Conservation (phyloP, 768 basidiomycete species). For the Dendrothele bispora region DNA sequence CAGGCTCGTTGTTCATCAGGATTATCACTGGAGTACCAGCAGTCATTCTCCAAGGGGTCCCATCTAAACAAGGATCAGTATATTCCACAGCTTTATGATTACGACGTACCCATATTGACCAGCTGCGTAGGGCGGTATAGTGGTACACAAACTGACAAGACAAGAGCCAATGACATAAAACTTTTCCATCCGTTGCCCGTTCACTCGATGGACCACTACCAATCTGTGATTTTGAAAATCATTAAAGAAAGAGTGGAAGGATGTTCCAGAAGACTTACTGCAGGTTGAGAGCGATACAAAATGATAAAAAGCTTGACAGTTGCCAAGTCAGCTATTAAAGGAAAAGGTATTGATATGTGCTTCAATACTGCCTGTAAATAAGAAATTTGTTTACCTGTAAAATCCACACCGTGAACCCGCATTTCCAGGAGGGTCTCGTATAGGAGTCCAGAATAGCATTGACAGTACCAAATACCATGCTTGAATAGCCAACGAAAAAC, state of each 20-base stretch:
- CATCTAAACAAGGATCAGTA: conserved; percentile 6
- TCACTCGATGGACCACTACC: neutral
- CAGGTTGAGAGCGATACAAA: conserved; percentile 1
- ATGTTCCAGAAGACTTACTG: conserved; percentile 2
- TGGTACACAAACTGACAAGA: neutral
- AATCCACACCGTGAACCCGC: neutral
- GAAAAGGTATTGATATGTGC: neutral
- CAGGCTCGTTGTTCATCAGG: conserved; percentile 11
- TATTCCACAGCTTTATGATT: neutral
- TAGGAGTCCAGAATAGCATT: conserved; percentile 16
- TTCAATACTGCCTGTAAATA: no score
- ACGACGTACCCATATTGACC: neutral
- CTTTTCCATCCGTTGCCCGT: conserved; percentile 3
- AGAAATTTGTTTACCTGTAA: neutral
- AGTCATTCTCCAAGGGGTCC: conserved; percentile 18
- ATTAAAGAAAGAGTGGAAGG: neutral
- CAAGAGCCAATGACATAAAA: neutral
- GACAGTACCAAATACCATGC: conserved; percentile 18
- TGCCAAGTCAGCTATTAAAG: neutral
- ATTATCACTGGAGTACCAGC: conserved; percentile 19
- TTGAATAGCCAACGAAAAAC: neutral
- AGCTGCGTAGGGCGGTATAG: neutral
- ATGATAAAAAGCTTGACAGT: neutral
- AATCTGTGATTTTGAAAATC: neutral
- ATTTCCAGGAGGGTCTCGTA: conserved; percentile 10